These are phyloP conservation scores for Trichoderma erinaceum DNA, from an alignment of 495 filamentous ascomycete genomes.

Conservation along the genomic window DNA sequence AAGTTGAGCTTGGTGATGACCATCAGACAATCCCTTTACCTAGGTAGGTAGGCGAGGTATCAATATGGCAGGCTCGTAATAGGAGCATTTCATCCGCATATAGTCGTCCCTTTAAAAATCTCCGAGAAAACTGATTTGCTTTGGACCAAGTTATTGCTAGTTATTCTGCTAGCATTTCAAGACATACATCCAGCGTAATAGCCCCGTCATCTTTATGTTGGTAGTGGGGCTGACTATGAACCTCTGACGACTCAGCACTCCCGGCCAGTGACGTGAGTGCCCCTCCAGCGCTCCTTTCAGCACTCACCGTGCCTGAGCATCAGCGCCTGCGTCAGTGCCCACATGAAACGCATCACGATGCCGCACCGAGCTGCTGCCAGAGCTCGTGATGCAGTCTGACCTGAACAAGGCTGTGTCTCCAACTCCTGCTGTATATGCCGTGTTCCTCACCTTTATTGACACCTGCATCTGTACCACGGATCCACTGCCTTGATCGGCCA, in stretches of 20 bases:
- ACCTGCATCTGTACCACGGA: not conserved
- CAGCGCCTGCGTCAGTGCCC: not conserved
- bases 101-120: too few species aligned
- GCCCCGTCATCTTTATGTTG: not conserved
- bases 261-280: not conserved
- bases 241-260: not conserved
- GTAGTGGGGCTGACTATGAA: not conserved
- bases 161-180: too few species aligned
- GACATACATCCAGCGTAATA: too few species aligned
- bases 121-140: too few species aligned
- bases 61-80: too few species aligned
- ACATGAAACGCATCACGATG: constrained; percentile 14
- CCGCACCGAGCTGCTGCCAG: not conserved
- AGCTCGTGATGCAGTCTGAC: not conserved
- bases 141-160: too few species aligned
- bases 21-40: too few species aligned
- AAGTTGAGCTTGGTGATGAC: too few species aligned
- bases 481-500: not conserved
- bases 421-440: not conserved
- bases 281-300: not conserved
- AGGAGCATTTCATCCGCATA: too few species aligned
- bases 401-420: not conserved
- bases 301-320: not conserved
- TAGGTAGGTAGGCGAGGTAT: too few species aligned
- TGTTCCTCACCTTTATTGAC: not conserved